Base-by-base conservation (phyloP, 2,329 filamentous ascomycete genomes). In the Bipolaris sorokiniana region DNA sequence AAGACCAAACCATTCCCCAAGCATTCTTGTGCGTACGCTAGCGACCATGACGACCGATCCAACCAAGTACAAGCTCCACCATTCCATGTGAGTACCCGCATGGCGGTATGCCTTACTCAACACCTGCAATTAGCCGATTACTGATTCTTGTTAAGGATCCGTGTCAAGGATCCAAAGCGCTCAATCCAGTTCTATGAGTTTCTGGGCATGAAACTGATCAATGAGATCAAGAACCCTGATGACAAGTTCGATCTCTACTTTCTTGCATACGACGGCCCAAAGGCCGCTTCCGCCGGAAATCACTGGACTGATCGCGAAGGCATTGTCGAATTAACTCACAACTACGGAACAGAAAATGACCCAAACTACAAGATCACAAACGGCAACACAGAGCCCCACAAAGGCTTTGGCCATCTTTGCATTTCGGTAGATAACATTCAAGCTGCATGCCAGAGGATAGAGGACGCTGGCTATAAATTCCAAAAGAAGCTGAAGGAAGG, bases 241-340 rank as follows among this genome's bases (percentile, higher is more conserved):
- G 87, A 86, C 77, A 97, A 96, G 74, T 98, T 98, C 77, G 91
- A 95, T 70, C 86, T 97, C 26, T 98, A 98, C 83, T 98, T 98
- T 80, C 84, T 99, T 58, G 92, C 89, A 58, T 98, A 96, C 79
- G 89, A 97, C 74, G 85, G 86, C 31, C 86, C 91, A 9, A 82
- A 85, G 36, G 90, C 94, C 13, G 80, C 86, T n/a, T 95, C 90
- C 9, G 82, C 85, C 55, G 90, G 88, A 69, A 88, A 88, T 62
- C 86, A 88, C 71, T 93, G 89, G 81, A 86, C 84, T 5, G 91
- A 97, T 77, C 89, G 95, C 52, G 89, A 96, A 77, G 95, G 91
- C 45, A 84, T 98, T 38, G 87, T 99, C 64, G 95, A 99, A 78
- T 84, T 99, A 62, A 88, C 86, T 7, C 86, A 89, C 78, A 89